Base-by-base conservation (phyloP, 2,329 filamentous ascomycete species). In the Penicillium aurantiogriseum region DNA sequence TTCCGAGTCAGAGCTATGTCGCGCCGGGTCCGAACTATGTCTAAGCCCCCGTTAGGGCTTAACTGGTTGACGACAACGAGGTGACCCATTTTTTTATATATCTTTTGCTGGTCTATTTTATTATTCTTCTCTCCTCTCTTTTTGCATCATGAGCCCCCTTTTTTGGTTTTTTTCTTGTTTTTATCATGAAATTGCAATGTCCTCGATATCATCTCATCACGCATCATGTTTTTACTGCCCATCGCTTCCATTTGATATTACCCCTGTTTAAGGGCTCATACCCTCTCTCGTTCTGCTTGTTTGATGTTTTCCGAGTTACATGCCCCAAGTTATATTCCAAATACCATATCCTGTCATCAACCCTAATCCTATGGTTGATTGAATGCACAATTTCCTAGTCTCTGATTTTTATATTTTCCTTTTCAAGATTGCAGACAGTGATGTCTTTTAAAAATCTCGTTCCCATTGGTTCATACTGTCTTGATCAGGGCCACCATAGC, bases 1-100 rank as follows among this genome's bases (percentile, higher is more conserved):
- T 57, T 15, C 60, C 62, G 9, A 53, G 57, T 35, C 63, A 63
- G 27, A 58, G 49, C 42, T 61, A 65, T 44, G 57, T 54, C 9
- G 44, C 45, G 44, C 48, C 36, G 39, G 50, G 36, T 50, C 29
- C 43, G 38, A 57, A 53, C 23, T 47, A 48, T 42, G 33, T 52
- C 40, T 59, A 29, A n/a, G 11, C 6, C 10, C n/a, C 17, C 9
- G 21, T 35, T 10, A 52, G 29, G 11, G 19, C 25, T 31, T 23
- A 11, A 13, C 19, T 21, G 5, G n/a, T 15, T 21, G 13, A 17
- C 9, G 4, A 39, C 13, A 39, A 36, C 6, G 11, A n/a, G 9
- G 2, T 29, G 5, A 19, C 45, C 15, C 23, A 46, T 54, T 31
- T 45, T 49, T 45, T 46, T 3, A 8, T 54, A 33, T 13, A 8